Evolutionary conservation across 2,329 filamentous ascomycete genomes (phyloP), one percentile per base, ranked within the genome.

Genomic region (Claviceps sp.): DNA sequence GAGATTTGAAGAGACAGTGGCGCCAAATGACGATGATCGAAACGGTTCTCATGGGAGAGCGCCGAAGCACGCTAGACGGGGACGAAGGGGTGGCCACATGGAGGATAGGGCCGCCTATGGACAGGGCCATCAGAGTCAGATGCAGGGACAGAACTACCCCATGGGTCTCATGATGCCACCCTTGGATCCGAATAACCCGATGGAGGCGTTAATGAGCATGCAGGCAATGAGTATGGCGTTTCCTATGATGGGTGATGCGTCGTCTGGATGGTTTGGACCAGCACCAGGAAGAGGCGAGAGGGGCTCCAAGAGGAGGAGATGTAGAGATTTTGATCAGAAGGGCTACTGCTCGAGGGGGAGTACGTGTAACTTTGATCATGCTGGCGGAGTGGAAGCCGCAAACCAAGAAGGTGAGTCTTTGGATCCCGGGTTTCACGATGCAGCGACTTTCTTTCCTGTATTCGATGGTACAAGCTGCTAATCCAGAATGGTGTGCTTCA

Each of bases 321-420:
- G 86, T 61, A 73, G 77, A 53, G 82, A 88, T 63, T 89, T 85
- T 59, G 84, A 88, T 53, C 78, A 70, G 1, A 86, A 86, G 58
- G 87, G 87, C 0, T 87, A 78, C 60, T 90, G 87, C 61, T 75
- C 80, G 5, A 71, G 81, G 41, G 84, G 85, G 3, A 79, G 73
- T 58, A 76, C 74, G 22, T 90, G 87, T 65, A 75, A 72, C 41
- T 89, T 78, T 59, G 81, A 88, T 58, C 87, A 91, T 62, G 80
- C 78, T 8, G 36, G 40, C 6, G 51, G 16, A 16, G 18, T 8
- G 9, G 50, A 36, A 7, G 34, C 9, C 18, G 14, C 49, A 14
- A n/a, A 48, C 34, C 52, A 53, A n/a, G 61, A 65, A 45, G 64
- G 64, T 65, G 52, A 55, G 60, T 44, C 40, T 38, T 8, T 18